A percentile compares a stretch with the other conserved stretches of the same genome.
Conservation (phyloP, 768 basidiomycete species). For the Pulveroboletus ravenelii region DNA sequence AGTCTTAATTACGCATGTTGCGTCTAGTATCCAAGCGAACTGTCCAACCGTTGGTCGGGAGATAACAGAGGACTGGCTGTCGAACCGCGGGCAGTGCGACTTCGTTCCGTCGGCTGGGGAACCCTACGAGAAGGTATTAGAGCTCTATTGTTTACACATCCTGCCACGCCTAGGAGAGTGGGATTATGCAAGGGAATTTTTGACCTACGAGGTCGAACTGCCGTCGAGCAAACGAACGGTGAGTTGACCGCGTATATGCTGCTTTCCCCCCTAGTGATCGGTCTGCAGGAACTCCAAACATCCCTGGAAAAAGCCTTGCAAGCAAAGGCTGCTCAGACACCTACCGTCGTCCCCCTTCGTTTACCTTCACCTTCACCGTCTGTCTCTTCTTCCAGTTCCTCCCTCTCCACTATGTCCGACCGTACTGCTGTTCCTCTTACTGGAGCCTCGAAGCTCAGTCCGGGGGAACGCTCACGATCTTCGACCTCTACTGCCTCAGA, state of each 20-base stretch:
- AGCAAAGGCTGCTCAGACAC: slow-evolving; percentile 13
- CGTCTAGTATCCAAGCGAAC: slow-evolving; percentile 64
- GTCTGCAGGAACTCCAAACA: slow-evolving; percentile 31
- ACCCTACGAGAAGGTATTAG: slow-evolving; percentile 70
- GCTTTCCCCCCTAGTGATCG: slow-evolving; percentile 3
- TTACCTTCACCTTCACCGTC: slow-evolving; percentile 50
- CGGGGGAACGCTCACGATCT: slow-evolving; percentile 15
- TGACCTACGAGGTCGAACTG: slow-evolving; percentile 70
- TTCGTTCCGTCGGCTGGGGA: slow-evolving; percentile 34
- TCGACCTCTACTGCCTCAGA: slow-evolving; percentile 24
- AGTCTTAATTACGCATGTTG: slow-evolving; percentile 64
- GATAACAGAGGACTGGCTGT: slow-evolving; percentile 78
- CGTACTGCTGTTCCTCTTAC: slow-evolving; percentile 59
- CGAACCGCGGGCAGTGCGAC: slow-evolving; percentile 44
- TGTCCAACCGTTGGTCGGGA: slow-evolving; percentile 55
- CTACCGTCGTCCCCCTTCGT: slow-evolving; percentile 26
- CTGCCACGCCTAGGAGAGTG: slow-evolving; percentile 72
- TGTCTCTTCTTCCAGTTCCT: slow-evolving; percentile 56
- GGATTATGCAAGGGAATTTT: slow-evolving; percentile 74
- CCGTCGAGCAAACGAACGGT: slow-evolving; percentile 49
- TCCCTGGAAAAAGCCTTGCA: slow-evolving; percentile 30
- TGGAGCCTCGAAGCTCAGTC: slow-evolving; percentile 10
- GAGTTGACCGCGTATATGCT: slow-evolving; percentile 10
- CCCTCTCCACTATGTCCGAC: slow-evolving; percentile 67
- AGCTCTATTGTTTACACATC: slow-evolving; percentile 70